Base-by-base conservation (phyloP, 371 early-diverging fungal genomes). In the Capillidium rhysosporum region DNA sequence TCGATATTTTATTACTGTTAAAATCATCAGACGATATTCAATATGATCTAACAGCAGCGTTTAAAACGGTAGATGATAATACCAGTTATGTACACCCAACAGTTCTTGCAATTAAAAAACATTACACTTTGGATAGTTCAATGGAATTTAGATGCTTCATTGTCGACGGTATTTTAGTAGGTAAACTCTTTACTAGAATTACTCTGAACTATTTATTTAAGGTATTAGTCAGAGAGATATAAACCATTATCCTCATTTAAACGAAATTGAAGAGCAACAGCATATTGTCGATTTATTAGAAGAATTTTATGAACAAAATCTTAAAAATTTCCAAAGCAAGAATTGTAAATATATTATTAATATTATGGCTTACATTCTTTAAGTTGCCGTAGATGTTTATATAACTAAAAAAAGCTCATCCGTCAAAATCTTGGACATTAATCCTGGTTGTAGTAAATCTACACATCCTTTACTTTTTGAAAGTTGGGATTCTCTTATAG, bases 111-210 rank as follows among this genome's bases (percentile, higher is more conserved):
- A 69, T 95, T 14, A 68, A 88, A 38, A 79, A 87, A 60, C 92
- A 90, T 91, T 77, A 76, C 56, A 80, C 83, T 53, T 57, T 92
- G 39, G 63, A 77, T 21, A 90, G 91, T 1, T 80, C 92, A 0
- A 79, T 89, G 84, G 90, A 92, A 63, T 95, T 92, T 63, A 66
- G 96, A 24, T 87, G 90, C 57, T 93, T 93, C 77, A 88, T 93
- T 23, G 69, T 69, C 40, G 61, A 74, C 21, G 61, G 65, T 16
- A 62, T 70, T 39, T 59, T 89, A 14, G 58, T 82, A 34, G 89
- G 82, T 69, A 72, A 52, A 8, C 34, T 51, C 14, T 39, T 18
- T 20, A 18, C 38, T 31, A 20, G 8, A 26, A 12, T 34, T 18
- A n/a, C 34, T 38, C 21, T 18, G 16, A 43, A 18, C 14, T 16